These are phyloP conservation scores for Phytophthora pinifolia DNA, from an alignment of 352 stramenopile genomes.

Conservation along the genomic window DNA sequence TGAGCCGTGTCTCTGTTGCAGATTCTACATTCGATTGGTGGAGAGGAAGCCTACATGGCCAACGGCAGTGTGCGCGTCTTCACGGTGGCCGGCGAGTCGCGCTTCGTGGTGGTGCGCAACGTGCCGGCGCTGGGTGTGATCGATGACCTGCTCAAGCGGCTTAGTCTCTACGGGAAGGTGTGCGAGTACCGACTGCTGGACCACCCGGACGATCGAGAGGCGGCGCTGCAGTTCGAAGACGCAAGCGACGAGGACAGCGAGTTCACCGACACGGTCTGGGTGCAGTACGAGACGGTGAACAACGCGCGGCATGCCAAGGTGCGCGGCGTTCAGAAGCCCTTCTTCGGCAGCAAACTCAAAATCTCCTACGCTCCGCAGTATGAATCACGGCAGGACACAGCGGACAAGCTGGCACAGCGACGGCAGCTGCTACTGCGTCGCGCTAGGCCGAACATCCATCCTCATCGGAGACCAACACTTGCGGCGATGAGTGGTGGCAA, in stretches of 20 bases:
- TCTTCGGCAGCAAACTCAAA: constrained; percentile 63
- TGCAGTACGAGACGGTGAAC: constrained; percentile 77
- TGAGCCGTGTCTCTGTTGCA: constrained; percentile 16
- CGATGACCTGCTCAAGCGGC: constrained; percentile 51
- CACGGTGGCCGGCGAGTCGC: constrained; percentile 60
- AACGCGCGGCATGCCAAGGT: constrained; percentile 72
- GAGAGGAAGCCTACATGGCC: constrained; percentile 15
- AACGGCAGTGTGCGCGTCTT: constrained; percentile 45
- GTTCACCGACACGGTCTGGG: constrained; percentile 68
- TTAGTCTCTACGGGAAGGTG: constrained; percentile 55
- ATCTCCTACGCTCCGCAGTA: constrained; percentile 67
- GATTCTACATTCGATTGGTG: constrained; percentile 26
- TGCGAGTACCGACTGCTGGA: constrained; percentile 55
- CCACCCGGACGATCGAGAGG: constrained; percentile 41
- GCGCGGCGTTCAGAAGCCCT: constrained; percentile 55
- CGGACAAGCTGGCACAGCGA: constrained; percentile 55
- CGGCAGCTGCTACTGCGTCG: constrained; percentile 53
- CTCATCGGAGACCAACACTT: not conserved
- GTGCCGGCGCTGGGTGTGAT: constrained; percentile 57
- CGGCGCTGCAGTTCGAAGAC: constrained; percentile 23
- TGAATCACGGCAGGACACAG: constrained; percentile 62
- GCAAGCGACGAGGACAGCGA: constrained; percentile 19
- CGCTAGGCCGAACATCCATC: constrained; percentile 14
- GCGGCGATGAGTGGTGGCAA: not conserved
- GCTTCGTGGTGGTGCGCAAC: constrained; percentile 63